Conservation (phyloP, 257 asterid genomes). For the Verbena officinalis region DNA sequence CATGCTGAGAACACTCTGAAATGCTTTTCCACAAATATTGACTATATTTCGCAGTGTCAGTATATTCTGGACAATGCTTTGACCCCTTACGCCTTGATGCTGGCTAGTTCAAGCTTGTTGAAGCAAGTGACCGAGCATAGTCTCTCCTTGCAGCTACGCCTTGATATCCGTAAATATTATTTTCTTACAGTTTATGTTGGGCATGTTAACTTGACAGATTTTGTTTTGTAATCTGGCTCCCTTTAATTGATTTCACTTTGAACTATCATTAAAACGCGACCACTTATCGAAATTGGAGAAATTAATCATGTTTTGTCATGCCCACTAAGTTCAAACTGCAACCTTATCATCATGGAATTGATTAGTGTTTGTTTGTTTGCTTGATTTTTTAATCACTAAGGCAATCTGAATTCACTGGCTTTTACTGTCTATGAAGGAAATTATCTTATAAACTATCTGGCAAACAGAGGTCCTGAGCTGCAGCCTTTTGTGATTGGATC, state of each 20-base stretch:
- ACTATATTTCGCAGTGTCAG: slow-evolving; percentile 97
- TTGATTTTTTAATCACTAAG: slow-evolving; percentile 13
- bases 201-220: slow-evolving; percentile 16
- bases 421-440: slow-evolving; percentile 79
- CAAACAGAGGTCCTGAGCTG: slow-evolving; percentile 96
- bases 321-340: slow-evolving; percentile 18
- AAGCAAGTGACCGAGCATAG: slow-evolving; percentile 98
- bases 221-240: slow-evolving; percentile 10
- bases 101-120: slow-evolving; percentile 99
- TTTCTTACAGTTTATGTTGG: slow-evolving; percentile 38
- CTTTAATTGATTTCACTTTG: slow-evolving; percentile 21
- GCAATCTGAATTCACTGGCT: slow-evolving; percentile 40
- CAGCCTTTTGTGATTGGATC: slow-evolving; percentile 93
- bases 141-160: slow-evolving; percentile 95
- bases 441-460: slow-evolving; percentile 93
- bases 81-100: slow-evolving; percentile 97
- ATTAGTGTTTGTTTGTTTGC: slow-evolving; percentile 15
- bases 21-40: slow-evolving; percentile 90
- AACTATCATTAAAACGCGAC: slow-evolving; percentile 17
- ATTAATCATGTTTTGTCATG: neutral
- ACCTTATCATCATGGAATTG: slow-evolving; percentile 24
- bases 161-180: slow-evolving; percentile 88
- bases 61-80: slow-evolving; percentile 95
- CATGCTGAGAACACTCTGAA: slow-evolving; percentile 98
- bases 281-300: slow-evolving; percentile 3